Base-by-base conservation (phyloP, 73 alveolate species). In the Urostyla sp. region DNA sequence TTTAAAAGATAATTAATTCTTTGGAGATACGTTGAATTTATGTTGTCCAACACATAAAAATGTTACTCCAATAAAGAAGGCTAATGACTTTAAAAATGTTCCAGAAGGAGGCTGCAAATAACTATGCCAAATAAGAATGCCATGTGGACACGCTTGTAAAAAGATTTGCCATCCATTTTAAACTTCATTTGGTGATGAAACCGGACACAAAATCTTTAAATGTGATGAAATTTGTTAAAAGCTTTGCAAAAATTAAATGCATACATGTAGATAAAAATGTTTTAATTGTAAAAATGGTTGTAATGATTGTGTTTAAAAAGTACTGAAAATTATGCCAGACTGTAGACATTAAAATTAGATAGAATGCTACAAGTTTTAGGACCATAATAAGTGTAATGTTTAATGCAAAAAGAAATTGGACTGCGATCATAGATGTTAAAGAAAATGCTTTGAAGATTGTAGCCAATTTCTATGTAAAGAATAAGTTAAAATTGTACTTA, bases 71-170 rank as follows among this genome's bases (percentile, higher is more conserved):
- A 48, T 45, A 5, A 30, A 69, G 31, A 10, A 32, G 18, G 32
- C 69, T 15, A 3, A 23, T 1, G 83, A 69, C 26, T 69, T 48
- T 34, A 13, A 69, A 32, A 85, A 67, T 36, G 85, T 85, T 20
- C 94, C 96, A 0, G 96, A 90, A 79, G 96, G 96, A 30, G 96
- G 96, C 21, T 69, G 83, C 26, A 6, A 10, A 46, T 13, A 7
- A 6, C 5, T 0, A 46, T 69, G 83, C 40, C 35, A 57, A n/a
- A 57, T 51, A 26, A 1, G 51, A 28, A 48, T 88, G 0, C 11
- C 49, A 18, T 88, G 95, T 73, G 95, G 95, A 7, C 92, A 84
- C 55, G 8, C 35, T 18, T 75, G 88, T 69, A 69, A 69, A 69
- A 69, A 54, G 16, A 49, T 69, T 18, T 69, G 83, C 54, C 83